Evolutionary conservation across 2,329 filamentous ascomycete species (phyloP).

Genomic region (Remersonia thermophila): DNA sequence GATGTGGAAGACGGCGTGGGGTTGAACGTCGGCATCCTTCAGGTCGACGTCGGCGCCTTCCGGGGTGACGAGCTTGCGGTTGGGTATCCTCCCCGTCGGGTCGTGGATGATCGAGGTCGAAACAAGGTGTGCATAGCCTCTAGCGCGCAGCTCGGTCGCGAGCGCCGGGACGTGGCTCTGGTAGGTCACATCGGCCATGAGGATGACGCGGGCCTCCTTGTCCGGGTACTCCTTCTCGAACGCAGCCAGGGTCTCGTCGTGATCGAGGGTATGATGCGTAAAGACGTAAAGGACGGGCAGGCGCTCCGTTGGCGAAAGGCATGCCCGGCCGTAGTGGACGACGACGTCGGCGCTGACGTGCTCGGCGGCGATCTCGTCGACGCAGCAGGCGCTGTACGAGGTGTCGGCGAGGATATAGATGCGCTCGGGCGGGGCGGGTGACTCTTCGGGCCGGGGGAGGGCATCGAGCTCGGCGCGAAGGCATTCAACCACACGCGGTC

Average conservation of each 20-base stretch:
- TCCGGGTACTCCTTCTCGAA: slow-evolving; percentile 61
- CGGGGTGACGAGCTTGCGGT: slow-evolving; percentile 48
- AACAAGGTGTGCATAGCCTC: slow-evolving; percentile 60
- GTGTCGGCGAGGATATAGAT: slow-evolving; percentile 89
- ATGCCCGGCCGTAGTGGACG: slow-evolving; percentile 87
- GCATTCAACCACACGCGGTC: slow-evolving; percentile 62
- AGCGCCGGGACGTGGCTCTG: slow-evolving; percentile 58
- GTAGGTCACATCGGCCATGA: slow-evolving; percentile 88
- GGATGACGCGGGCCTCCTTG: slow-evolving; percentile 50
- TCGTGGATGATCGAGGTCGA: slow-evolving; percentile 64
- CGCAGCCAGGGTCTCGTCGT: slow-evolving; percentile 40
- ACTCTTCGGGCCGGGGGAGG: slow-evolving; percentile 1
- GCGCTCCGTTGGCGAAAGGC: slow-evolving; percentile 77
- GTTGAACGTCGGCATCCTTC: slow-evolving; percentile 38
- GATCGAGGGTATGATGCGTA: slow-evolving; percentile 58
- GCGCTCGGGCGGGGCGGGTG: slow-evolving; percentile 16
- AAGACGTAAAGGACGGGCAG: slow-evolving; percentile 87
- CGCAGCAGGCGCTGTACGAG: slow-evolving; percentile 92
- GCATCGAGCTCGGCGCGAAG: slow-evolving; percentile 30
- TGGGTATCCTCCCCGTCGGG: slow-evolving; percentile 70
- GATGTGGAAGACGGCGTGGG: slow-evolving; percentile 75
- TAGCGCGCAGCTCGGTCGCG: slow-evolving; percentile 36
- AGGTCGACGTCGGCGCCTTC: slow-evolving; percentile 22
- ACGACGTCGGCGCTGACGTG: slow-evolving; percentile 84
- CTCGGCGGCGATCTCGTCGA: slow-evolving; percentile 92